Evolutionary conservation across 768 basidiomycete species (phyloP).

Genomic region (Trametes gibbosa): DNA sequence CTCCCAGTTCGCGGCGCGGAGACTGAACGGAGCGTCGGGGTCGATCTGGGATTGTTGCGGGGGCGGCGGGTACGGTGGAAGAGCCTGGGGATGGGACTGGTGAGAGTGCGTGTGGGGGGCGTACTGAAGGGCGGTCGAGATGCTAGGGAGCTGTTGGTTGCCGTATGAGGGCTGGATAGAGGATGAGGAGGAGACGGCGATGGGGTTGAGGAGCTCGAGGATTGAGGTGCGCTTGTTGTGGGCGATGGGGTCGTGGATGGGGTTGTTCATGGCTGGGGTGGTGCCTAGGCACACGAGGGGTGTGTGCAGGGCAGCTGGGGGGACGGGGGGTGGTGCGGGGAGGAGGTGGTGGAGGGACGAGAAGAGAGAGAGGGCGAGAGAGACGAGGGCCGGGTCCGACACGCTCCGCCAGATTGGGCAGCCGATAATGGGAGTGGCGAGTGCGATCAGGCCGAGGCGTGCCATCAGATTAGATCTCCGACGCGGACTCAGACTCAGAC

Average conservation of each 20-base stretch:
- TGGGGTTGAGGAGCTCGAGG: conserved; percentile 49
- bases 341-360: conserved; percentile 2
- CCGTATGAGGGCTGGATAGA: conserved; percentile 30
- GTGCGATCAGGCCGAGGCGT: not conserved
- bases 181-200: conserved; percentile 35
- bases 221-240: conserved; percentile 48
- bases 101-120: conserved; percentile 29
- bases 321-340: not conserved
- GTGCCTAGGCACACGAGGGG: not conserved
- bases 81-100: conserved; percentile 5
- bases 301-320: conserved; percentile 12
- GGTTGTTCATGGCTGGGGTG: conserved; percentile 32
- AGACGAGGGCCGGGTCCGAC: conserved; percentile 8
- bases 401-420: conserved; percentile 8
- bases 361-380: not conserved
- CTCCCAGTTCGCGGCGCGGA: conserved; percentile 65
- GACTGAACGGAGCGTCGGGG: conserved; percentile 38
- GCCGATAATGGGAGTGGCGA: not conserved
- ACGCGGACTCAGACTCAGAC: not conserved
- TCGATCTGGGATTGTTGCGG: conserved; percentile 19
- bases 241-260: conserved; percentile 36
- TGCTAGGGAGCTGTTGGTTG: conserved; percentile 26
- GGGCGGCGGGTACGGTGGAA: conserved; percentile 11
- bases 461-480: conserved; percentile 21
- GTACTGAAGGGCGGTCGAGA: conserved; percentile 22